These are phyloP conservation scores for Coemansia sp. DNA, from an alignment of 192 early-diverging fungal genomes.

Conservation along the genomic window DNA sequence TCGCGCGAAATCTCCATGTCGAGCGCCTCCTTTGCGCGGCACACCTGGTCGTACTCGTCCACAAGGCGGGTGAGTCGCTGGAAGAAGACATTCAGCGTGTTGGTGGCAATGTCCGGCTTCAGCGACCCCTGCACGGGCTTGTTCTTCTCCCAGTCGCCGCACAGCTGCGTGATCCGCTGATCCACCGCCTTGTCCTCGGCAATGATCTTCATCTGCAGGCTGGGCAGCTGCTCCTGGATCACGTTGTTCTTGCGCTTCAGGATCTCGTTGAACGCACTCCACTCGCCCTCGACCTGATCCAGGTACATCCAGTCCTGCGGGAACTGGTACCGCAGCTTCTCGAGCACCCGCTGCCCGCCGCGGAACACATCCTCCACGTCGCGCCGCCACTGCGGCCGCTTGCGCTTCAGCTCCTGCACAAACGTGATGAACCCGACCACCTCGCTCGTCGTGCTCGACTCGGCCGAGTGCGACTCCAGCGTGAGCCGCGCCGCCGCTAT, in stretches of 20 bases:
- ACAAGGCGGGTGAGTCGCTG: constrained; percentile 74
- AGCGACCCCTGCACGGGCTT: constrained; percentile 96
- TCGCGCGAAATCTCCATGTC: constrained; percentile 76
- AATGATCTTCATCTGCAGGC: constrained; percentile 91
- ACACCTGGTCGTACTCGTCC: constrained; percentile 84
- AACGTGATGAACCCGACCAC: constrained; percentile 93
- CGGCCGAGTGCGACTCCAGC: constrained; percentile 85
- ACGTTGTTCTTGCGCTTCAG: constrained; percentile 82
- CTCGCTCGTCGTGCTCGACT: constrained; percentile 82
- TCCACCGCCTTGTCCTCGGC: constrained; percentile 88
- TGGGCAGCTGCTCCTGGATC: constrained; percentile 94
- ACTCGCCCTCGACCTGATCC: constrained; percentile 96
- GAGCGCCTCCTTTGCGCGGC: constrained; percentile 91
- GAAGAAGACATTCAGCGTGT: constrained; percentile 82
- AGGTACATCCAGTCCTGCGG: constrained; percentile 94
- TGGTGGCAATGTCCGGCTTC: constrained; percentile 80
- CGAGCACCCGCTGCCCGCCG: constrained; percentile 87
- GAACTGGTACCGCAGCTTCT: constrained; percentile 92
- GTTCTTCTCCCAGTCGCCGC: constrained; percentile 88
- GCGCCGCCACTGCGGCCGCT: constrained; percentile 70
- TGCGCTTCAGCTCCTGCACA: constrained; percentile 91
- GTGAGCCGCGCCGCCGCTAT: constrained; percentile 78
- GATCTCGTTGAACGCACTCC: constrained; percentile 96
- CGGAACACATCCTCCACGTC: constrained; percentile 86
- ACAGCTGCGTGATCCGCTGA: constrained; percentile 75